Evolutionary conservation across 139 green algal genomes (phyloP).

Genomic region (Chlorella sp.): DNA sequence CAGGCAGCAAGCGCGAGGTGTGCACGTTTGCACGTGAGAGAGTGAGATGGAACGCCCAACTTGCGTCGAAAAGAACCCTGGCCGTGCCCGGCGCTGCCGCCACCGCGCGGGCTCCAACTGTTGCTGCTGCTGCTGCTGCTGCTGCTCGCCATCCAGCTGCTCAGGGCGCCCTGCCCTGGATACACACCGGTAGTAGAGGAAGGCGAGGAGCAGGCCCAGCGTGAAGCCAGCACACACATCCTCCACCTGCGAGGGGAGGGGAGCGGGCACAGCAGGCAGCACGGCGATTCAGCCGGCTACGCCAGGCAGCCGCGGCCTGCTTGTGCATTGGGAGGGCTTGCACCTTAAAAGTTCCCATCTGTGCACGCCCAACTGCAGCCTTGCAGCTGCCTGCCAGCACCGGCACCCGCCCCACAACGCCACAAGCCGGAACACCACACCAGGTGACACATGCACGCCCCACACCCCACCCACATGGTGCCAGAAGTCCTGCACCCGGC

Average conservation of each 20-base stretch:
- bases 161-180: neutral
- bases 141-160: too few relatives aligned
- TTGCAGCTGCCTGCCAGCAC: neutral
- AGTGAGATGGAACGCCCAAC: too few relatives aligned
- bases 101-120: too few relatives aligned
- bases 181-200: conserved; percentile 37
- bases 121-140: too few relatives aligned
- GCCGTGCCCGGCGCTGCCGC: too few relatives aligned
- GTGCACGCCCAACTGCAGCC: too few relatives aligned
- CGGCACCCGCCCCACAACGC: neutral
- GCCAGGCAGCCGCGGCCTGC: neutral
- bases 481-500: conserved; percentile 40
- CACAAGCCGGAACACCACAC: neutral
- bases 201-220: conserved; percentile 40
- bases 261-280: neutral
- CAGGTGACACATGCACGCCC: neutral
- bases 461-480: neutral
- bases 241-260: neutral
- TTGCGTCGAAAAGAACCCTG: too few relatives aligned
- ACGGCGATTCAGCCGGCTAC: neutral
- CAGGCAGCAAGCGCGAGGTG: neutral
- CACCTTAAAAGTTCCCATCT: too few relatives aligned
- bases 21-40: too few relatives aligned
- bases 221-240: conserved; percentile 36
- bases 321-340: too few relatives aligned